Conservation (phyloP, 257 asterid genomes). For the Plantago elongata region DNA sequence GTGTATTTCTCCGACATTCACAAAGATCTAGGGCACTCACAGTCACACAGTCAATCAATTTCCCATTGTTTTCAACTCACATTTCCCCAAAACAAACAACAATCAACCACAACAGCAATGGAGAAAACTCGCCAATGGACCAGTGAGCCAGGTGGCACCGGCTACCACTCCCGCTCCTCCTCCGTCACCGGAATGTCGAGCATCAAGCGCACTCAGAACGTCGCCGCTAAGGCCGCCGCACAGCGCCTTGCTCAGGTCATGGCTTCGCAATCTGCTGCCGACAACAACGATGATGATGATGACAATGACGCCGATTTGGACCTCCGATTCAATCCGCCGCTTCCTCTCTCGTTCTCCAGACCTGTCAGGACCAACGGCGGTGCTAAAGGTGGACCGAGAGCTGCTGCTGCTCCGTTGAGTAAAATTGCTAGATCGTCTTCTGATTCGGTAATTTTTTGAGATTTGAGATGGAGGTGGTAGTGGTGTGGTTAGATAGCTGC, state of each 20-base stretch:
- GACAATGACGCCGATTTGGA: constrained; percentile 51
- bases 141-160: constrained; percentile 52
- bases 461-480: not conserved
- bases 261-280: constrained; percentile 84
- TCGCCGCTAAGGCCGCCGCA: constrained; percentile 97
- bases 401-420: constrained; percentile 25
- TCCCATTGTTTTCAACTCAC: constrained; percentile 25
- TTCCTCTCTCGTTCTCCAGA: constrained; percentile 62
- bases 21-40: constrained; percentile 14
- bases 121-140: constrained; percentile 73
- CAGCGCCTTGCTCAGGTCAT: constrained; percentile 98
- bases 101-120: no score
- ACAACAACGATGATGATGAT: constrained; percentile 40
- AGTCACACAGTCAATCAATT: not conserved
- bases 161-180: constrained; percentile 52
- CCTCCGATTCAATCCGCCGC: constrained; percentile 67
- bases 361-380: constrained; percentile 37
- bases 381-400: not conserved
- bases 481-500: not conserved
- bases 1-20: constrained; percentile 5
- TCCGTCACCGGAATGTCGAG: constrained; percentile 77
- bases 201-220: constrained; percentile 91
- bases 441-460: constrained; percentile 54
- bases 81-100: constrained; percentile 14
- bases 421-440: constrained; percentile 84